A percentile compares a stretch with the other conserved stretches of the same genome.
phyloP scores from a whole-genome alignment of 2,329 filamentous ascomycete species.

The Pseudocercospora ulei region DNA sequence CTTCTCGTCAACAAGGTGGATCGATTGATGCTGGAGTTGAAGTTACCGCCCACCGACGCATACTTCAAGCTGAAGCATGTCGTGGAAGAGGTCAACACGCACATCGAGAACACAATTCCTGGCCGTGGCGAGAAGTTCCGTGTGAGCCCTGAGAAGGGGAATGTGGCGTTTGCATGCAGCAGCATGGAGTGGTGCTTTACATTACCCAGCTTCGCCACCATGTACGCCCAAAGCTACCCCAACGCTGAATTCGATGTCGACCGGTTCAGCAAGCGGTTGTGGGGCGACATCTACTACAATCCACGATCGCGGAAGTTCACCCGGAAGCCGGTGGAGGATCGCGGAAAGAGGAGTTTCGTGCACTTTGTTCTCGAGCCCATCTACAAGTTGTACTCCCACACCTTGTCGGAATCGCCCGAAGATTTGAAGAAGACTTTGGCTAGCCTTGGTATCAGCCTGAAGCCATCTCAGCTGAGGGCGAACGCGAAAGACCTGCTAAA shows the following conservation, averaged over 20 bases:
- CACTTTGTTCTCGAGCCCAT: conserved; percentile 93
- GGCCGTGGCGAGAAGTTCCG: conserved; percentile 68
- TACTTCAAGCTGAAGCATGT: conserved; percentile 99
- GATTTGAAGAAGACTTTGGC: conserved; percentile 71
- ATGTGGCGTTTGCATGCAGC: conserved; percentile 91
- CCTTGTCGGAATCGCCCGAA: conserved; percentile 79
- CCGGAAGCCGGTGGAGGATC: conserved; percentile 71
- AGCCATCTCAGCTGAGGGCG: conserved; percentile 82
- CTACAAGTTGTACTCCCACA: conserved; percentile 94
- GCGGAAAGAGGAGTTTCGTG: conserved; percentile 76
- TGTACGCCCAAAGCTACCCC: conserved; percentile 80
- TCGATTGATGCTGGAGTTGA: conserved; percentile 82
- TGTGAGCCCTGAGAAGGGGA: conserved; percentile 90
- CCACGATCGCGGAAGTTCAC: conserved; percentile 83
- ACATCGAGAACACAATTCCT: conserved; percentile 80
- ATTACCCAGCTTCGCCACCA: conserved; percentile 82
- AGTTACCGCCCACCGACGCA: conserved; percentile 84
- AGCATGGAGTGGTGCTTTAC: conserved; percentile 97
- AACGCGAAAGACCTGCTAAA: conserved; percentile 84
- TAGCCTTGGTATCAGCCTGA: conserved; percentile 71
- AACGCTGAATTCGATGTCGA: conserved; percentile 53
- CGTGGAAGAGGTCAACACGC: conserved; percentile 94
- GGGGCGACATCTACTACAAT: conserved; percentile 97
- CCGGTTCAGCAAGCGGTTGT: conserved; percentile 76
- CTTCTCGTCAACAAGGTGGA: conserved; percentile 97